These are phyloP conservation scores for Teunomyces kruisii DNA, from an alignment of 805 yeast genomes.

Conservation along the genomic window DNA sequence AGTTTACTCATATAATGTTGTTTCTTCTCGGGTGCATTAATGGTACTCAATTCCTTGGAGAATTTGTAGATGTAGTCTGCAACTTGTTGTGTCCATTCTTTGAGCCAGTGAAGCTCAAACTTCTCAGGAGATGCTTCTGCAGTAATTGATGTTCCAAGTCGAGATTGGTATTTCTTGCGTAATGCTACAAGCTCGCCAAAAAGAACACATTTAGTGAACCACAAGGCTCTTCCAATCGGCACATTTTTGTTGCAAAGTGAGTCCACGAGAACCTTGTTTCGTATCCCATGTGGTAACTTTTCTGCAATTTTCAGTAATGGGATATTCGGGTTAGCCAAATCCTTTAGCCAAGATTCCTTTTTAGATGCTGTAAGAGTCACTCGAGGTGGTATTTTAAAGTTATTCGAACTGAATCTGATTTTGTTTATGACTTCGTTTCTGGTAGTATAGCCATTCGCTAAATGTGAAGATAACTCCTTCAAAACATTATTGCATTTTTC, in stretches of 20 bases:
- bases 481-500: slow-evolving; percentile 35
- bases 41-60: slow-evolving; percentile 38
- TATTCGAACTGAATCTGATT: slow-evolving; percentile 31
- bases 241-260: slow-evolving; percentile 65
- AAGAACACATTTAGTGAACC: slow-evolving; percentile 89
- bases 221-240: slow-evolving; percentile 79
- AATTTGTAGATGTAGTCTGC: slow-evolving; percentile 56
- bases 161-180: slow-evolving; percentile 29
- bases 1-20: slow-evolving; percentile 50
- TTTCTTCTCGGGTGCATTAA: slow-evolving; percentile 28
- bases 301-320: slow-evolving; percentile 69
- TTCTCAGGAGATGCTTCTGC: slow-evolving; percentile 17
- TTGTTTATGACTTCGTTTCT: slow-evolving; percentile 42
- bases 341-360: slow-evolving; percentile 81
- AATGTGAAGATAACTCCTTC: slow-evolving; percentile 37
- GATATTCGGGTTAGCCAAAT: slow-evolving; percentile 64
- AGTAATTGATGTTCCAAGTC: slow-evolving; percentile 1
- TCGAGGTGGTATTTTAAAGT: slow-evolving; percentile 78
- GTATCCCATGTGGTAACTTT: slow-evolving; percentile 87
- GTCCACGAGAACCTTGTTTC: slow-evolving; percentile 71
- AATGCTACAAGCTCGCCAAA: slow-evolving; percentile 50
- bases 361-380: slow-evolving; percentile 88
- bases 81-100: slow-evolving; percentile 90
- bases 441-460: slow-evolving; percentile 36
- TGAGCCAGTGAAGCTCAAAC: slow-evolving; percentile 63